Base-by-base conservation (phyloP, 2,329 filamentous ascomycete genomes). In the Metarhizium guizhouense region DNA sequence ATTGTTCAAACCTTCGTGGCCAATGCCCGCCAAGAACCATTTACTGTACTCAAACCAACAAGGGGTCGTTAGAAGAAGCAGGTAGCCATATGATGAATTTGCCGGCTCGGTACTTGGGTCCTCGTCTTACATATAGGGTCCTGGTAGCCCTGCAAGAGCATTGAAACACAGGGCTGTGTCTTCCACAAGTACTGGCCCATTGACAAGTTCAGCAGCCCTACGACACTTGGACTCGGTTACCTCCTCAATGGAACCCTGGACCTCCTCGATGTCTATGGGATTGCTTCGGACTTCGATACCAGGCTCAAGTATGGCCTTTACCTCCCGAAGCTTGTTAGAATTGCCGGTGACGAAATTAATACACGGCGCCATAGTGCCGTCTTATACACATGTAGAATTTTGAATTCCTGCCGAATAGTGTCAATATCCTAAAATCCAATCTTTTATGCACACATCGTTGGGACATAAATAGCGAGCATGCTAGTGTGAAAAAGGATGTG, bases 321-420 rank as follows among this genome's bases (percentile, higher is more conserved):
- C 91, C 76, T 99, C 94, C 56, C 80, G 76, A 55, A 99, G 81
- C 76, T 99, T 99, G 76, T 96, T 95, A 67, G 86, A 84, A 74
- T 99, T 99, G 72, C 93, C 88, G 2, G 93, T 97, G 68, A 99
- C 95, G 76, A 99, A 99, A 73, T 95, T 92, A 61, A 99, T 71
- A 6, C 70, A 65, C 4, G 68, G 68, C 51, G 74, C 69, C 74
- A 80, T 80, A 38, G 6, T 43, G 36, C 36, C 20, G 30, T 6
- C 20, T 56, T 14, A 6, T 48, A 14, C 10, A 6, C 6, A 48
- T 13, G 45, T 29, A 20, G 25, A 30, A 4, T 14, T 16, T 14
- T 10, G 14, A 14, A 14, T 48, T 30, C 13, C 45, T 48, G 20
- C 45, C 20, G 8, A 48, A 30, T 29, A 30, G 45, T 14, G 20